Percentiles rank a stretch among this genome's conserved stretches.
Evolutionary conservation across 2,329 filamentous ascomycete genomes (phyloP).

Genomic region (Colletotrichum incanum): DNA sequence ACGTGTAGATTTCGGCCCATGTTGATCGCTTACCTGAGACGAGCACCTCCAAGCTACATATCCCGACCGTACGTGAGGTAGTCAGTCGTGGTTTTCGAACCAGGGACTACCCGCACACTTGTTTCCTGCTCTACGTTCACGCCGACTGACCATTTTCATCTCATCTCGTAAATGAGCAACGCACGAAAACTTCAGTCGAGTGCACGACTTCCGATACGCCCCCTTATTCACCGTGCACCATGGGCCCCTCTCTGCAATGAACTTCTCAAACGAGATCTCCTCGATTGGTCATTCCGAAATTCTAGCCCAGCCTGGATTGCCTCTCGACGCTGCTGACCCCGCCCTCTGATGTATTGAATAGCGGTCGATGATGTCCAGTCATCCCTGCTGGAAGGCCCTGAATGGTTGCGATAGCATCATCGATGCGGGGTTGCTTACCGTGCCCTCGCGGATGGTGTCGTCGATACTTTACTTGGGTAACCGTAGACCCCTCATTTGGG

Average conservation of each 20-base stretch:
- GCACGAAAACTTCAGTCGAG: background rate
- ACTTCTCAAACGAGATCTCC: background rate
- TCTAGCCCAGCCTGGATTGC: conserved; percentile 4
- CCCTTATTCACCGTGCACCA: background rate
- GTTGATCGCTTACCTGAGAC: too few species aligned
- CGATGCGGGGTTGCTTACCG: conserved; percentile 31
- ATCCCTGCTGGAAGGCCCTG: conserved; percentile 18
- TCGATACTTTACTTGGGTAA: conserved; percentile 16
- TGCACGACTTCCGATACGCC: background rate
- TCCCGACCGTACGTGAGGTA: too few species aligned
- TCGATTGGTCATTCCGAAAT: background rate
- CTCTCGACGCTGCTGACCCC: conserved; percentile 21
- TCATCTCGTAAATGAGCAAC: background rate
- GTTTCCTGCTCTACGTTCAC: too few species aligned
- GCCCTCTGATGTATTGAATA: background rate
- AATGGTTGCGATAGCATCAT: background rate
- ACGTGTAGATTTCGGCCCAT: too few species aligned
- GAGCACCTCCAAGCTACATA: too few species aligned
- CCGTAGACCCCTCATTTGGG: conserved; percentile 21
- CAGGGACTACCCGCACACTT: background rate
- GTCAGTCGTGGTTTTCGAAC: background rate
- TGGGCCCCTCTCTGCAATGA: background rate
- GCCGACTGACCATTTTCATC: background rate
- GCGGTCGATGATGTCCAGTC: background rate
- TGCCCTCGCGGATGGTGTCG: conserved; percentile 26